Conservation (phyloP, 306 rosid genomes). For the Vigna reflexopilosa region DNA sequence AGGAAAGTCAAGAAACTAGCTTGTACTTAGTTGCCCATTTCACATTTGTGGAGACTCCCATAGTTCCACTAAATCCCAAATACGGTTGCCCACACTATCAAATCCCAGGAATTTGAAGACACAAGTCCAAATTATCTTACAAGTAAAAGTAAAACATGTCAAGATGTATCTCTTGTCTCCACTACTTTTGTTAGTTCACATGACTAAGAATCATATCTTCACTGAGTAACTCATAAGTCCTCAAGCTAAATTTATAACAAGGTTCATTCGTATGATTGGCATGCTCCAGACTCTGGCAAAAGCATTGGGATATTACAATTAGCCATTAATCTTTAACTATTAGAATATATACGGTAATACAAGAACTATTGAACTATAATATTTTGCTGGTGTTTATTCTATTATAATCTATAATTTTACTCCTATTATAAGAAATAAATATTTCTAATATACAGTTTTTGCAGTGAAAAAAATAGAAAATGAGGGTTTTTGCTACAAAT, state of each 20-base stretch:
- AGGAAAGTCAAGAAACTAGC: not conserved
- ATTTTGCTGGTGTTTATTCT: slow-evolving; percentile 20
- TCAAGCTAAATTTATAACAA: slow-evolving; percentile 13
- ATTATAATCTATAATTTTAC: not conserved
- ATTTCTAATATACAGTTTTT: slow-evolving; percentile 20
- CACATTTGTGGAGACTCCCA: not conserved
- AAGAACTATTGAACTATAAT: not conserved
- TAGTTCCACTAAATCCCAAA: not conserved
- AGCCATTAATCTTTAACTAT: slow-evolving; percentile 17
- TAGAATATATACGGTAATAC: not conserved
- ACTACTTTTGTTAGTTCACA: slow-evolving; percentile 30
- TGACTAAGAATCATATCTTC: slow-evolving; percentile 9
- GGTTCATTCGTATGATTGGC: slow-evolving; percentile 16
- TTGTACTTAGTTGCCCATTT: not conserved
- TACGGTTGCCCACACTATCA: slow-evolving; percentile 5
- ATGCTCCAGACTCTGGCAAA: slow-evolving; percentile 1
- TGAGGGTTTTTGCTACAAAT: slow-evolving; percentile 19
- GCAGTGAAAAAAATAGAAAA: slow-evolving; percentile 14
- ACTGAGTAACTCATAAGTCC: not conserved
- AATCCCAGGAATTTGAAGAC: not conserved
- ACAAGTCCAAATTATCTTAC: not conserved
- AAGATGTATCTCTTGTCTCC: slow-evolving; percentile 10
- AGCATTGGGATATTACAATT: slow-evolving; percentile 11
- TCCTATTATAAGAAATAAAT: slow-evolving; percentile 8
- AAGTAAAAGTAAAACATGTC: not conserved